Conservation (phyloP, 2,329 filamentous ascomycete species). For the Bipolaris sorokiniana region DNA sequence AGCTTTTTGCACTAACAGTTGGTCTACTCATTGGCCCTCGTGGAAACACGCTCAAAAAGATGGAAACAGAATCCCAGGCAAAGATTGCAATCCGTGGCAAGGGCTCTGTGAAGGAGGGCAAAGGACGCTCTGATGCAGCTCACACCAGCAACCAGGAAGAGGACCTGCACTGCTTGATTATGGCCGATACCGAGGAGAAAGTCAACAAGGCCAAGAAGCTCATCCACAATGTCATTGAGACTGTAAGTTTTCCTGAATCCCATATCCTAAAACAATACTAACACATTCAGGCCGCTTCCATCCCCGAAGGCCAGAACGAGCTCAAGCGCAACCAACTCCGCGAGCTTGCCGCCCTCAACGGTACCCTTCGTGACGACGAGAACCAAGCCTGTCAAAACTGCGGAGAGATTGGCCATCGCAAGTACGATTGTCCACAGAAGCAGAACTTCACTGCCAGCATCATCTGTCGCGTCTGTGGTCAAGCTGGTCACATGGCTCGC, state of each 20-base stretch:
- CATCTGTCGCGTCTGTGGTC: conserved; percentile 97
- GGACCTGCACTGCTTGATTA: conserved; percentile 97
- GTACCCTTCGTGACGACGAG: conserved; percentile 97
- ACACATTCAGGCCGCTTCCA: conserved; percentile 82
- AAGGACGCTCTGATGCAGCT: conserved; percentile 96
- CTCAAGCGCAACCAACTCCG: conserved; percentile 98
- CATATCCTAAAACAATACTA: conserved; percentile 27
- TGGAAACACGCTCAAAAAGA: conserved; percentile 99
- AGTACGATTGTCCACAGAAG: conserved; percentile 97
- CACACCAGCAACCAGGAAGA: conserved; percentile 99
- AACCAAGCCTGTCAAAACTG: conserved; percentile 99
- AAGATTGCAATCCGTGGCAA: conserved; percentile 99
- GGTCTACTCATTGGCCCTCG: conserved; percentile 99
- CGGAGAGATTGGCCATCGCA: conserved; percentile 97
- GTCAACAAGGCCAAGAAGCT: conserved; percentile 99
- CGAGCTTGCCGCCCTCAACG: conserved; percentile 96
- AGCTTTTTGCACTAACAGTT: conserved; percentile 87
- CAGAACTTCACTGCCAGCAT: conserved; percentile 99
- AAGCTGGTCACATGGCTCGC: conserved; percentile 96
- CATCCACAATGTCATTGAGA: conserved; percentile 98
- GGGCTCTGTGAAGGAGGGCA: conserved; percentile 99
- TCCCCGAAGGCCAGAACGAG: conserved; percentile 98
- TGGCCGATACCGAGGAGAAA: conserved; percentile 99
- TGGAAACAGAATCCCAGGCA: conserved; percentile 95
- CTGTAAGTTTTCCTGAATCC: conserved; percentile 66